Conservation (phyloP, 129 eudicot genomes). For the Deinandra increscens region DNA sequence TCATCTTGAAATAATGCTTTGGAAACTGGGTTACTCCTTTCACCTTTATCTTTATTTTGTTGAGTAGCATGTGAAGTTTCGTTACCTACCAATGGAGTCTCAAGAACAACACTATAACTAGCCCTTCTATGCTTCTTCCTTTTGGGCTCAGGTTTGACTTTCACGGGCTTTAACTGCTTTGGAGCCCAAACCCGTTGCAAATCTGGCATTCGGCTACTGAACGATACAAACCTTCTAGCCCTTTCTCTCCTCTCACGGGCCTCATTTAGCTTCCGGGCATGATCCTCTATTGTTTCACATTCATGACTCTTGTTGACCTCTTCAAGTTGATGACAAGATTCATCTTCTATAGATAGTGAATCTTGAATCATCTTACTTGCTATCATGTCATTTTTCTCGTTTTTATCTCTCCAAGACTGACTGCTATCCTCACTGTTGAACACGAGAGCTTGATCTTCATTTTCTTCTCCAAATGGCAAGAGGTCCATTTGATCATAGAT, state of each 20-base stretch:
- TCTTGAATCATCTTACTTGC: constrained; percentile 34
- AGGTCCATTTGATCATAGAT: constrained; percentile 82
- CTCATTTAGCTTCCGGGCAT: constrained; percentile 50
- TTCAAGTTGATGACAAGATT: constrained; percentile 45
- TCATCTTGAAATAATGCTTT: constrained; percentile 88
- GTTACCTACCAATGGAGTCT: constrained; percentile 62
- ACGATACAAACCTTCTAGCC: constrained; percentile 65
- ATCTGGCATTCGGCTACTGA: constrained; percentile 67
- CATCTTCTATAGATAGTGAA: constrained; percentile 58
- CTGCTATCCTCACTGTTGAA: constrained; percentile 91
- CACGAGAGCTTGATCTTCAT: constrained; percentile 51
- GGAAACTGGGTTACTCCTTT: constrained; percentile 46
- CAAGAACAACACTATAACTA: constrained; percentile 64
- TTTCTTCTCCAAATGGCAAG: constrained; percentile 79
- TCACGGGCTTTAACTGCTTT: constrained; percentile 51
- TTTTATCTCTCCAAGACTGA: constrained; percentile 68
- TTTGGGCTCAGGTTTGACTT: constrained; percentile 44
- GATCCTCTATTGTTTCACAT: constrained; percentile 36
- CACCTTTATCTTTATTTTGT: constrained; percentile 28
- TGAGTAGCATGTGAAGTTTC: constrained; percentile 27
- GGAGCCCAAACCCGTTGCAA: constrained; percentile 98
- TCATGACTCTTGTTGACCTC: constrained; percentile 23
- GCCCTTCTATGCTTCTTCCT: constrained; percentile 46
- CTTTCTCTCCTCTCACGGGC: constrained; percentile 81
- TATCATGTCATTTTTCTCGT: constrained; percentile 15